Percentiles rank a stretch among this genome's conserved stretches.
phyloP scores from a whole-genome alignment of 176 grass and related monocot species.

The Aegilops sharonensis region DNA sequence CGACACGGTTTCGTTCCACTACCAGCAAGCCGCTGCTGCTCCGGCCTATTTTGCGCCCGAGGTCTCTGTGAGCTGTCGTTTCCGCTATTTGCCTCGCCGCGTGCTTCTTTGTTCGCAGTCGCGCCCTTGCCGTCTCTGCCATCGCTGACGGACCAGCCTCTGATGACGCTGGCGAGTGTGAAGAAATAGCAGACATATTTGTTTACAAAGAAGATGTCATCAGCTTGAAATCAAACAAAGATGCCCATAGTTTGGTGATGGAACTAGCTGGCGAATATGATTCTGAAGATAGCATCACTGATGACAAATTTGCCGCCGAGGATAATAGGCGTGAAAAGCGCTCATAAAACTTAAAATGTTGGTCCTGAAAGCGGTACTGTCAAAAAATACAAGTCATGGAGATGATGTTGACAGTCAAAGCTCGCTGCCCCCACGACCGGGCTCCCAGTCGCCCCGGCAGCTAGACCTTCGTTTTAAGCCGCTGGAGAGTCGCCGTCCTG shows the following conservation, averaged over 20 bases:
- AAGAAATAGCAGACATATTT: constrained; percentile 39
- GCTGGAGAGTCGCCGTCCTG: no score
- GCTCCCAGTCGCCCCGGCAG: no score
- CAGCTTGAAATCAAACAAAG: constrained; percentile 41
- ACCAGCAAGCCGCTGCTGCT: no score
- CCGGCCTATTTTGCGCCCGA: no score
- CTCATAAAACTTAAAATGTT: constrained; percentile 24
- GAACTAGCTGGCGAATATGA: constrained; percentile 83
- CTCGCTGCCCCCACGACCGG: constrained; percentile 38
- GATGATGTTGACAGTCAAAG: constrained; percentile 36
- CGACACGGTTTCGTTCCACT: no score
- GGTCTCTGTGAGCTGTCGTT: no score
- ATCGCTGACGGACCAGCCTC: background rate
- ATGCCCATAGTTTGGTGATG: constrained; percentile 61
- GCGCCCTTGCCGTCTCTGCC: no score
- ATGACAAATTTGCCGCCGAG: constrained; percentile 55
- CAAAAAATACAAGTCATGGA: constrained; percentile 32
- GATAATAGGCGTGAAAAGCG: constrained; percentile 35
- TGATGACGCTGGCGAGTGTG: constrained; percentile 1
- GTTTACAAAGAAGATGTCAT: constrained; percentile 86
- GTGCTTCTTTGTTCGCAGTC: no score
- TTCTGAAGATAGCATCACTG: background rate
- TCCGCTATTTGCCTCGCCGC: no score
- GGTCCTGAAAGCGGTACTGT: constrained; percentile 38
- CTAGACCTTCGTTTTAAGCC: no score